Evolutionary conservation across 371 early-diverging fungal genomes (phyloP).

Genomic region (Rhizomucor pusillus): DNA sequence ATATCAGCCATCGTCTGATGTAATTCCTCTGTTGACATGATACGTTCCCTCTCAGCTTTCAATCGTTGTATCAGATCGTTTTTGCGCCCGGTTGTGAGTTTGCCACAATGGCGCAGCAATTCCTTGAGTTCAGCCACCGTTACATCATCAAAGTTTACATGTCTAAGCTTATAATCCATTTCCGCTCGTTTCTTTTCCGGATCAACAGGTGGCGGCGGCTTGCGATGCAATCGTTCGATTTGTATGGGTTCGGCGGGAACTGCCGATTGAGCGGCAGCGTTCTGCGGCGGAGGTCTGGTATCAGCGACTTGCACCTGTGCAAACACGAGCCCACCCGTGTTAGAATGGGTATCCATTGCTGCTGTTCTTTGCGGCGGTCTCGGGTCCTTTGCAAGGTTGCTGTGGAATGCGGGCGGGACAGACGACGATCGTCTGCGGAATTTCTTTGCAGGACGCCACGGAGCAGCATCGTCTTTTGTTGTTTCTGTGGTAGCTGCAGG

Average conservation of each 20-base stretch:
- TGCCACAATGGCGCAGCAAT: conserved; percentile 45
- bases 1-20: too few species aligned
- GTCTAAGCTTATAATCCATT: conserved; percentile 53
- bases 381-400: too few species aligned
- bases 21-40: too few species aligned
- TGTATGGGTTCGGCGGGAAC: conserved; percentile 8
- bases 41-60: conserved; percentile 46
- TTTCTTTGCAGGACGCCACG: too few species aligned
- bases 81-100: conserved; percentile 54
- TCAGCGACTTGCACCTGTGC: conserved; percentile 10
- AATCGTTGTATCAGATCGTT: conserved; percentile 34
- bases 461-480: too few species aligned
- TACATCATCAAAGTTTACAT: conserved; percentile 62
- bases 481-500: neutral
- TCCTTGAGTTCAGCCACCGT: conserved; percentile 73
- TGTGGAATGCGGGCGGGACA: conserved; percentile 7
- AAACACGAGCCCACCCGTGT: too few species aligned
- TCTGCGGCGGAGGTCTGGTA: conserved; percentile 2
- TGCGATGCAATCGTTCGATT: conserved; percentile 11
- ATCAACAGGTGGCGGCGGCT: neutral
- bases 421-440: conserved; percentile 8
- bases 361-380: neutral
- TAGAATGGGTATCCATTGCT: neutral
- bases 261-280: neutral
- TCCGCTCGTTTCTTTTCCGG: conserved; percentile 20